Evolutionary conservation across 108 stramenopile genomes (phyloP).

Genomic region (Cafeteria roenbergensis): DNA sequence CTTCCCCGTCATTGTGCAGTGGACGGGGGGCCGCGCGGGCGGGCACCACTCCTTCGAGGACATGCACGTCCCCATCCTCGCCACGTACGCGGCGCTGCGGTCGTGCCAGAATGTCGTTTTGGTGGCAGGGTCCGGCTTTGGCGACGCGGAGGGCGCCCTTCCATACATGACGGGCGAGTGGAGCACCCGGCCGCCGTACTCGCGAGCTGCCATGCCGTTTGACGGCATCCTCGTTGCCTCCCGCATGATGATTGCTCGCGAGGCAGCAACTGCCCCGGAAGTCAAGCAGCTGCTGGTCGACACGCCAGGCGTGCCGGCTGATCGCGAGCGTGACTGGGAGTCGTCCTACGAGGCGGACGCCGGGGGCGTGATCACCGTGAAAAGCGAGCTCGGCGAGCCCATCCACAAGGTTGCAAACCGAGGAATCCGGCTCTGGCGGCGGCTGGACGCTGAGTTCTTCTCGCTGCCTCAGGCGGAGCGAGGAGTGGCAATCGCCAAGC

Average conservation of each 20-base stretch:
- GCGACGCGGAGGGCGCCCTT: conserved; percentile 7
- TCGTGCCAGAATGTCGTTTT: conserved; percentile 14
- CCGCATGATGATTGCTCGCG: conserved; percentile 18
- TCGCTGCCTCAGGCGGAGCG: conserved; percentile 11
- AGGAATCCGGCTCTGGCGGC: conserved; percentile 15
- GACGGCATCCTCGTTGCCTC: conserved; percentile 19
- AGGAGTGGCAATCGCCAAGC: neutral
- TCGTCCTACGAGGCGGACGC: conserved; percentile 14
- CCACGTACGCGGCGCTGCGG: conserved; percentile 22
- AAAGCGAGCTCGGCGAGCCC: conserved; percentile 21
- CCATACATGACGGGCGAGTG: conserved; percentile 15
- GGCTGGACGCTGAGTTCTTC: conserved; percentile 16
- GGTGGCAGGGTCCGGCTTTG: conserved; percentile 15
- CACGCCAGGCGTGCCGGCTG: conserved; percentile 1
- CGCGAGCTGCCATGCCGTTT: conserved; percentile 12
- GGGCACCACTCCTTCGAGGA: conserved; percentile 24
- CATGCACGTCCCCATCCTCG: conserved; percentile 17
- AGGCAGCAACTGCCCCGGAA: conserved; percentile 22
- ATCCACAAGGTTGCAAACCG: conserved; percentile 21
- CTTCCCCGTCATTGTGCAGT: conserved; percentile 18
- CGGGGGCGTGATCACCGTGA: conserved; percentile 19
- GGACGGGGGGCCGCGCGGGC: conserved; percentile 21
- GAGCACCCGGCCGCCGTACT: neutral
- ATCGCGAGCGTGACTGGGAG: conserved; percentile 17
- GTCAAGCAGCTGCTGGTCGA: conserved; percentile 22